These are phyloP conservation scores for Colletotrichum somersetense DNA, from an alignment of 2,329 filamentous ascomycete genomes.

Conservation along the genomic window DNA sequence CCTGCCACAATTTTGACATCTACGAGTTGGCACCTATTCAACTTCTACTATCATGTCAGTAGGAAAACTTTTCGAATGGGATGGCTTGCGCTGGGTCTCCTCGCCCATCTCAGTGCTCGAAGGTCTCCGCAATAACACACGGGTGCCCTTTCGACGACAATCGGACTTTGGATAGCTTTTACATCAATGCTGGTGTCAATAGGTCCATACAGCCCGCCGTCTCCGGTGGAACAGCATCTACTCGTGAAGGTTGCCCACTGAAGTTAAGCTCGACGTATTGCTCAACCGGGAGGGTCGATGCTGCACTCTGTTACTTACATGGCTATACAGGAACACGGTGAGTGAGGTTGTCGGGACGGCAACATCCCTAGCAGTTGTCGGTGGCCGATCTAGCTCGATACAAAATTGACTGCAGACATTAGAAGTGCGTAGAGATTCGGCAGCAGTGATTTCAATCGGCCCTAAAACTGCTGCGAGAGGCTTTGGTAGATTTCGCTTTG, in stretches of 20 bases:
- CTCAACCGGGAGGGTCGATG: no score
- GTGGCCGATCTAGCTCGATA: fast-evolving
- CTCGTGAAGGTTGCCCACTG: not conserved
- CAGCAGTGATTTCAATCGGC: not conserved
- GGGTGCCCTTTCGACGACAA: conserved; percentile 64
- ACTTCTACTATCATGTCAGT: not conserved
- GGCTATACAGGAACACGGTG: not conserved
- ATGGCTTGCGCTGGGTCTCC: conserved; percentile 54
- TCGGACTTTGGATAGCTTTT: conserved; percentile 68
- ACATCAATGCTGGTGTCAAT: conserved; percentile 59
- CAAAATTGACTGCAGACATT: no score
- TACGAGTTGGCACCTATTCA: conserved; percentile 45
- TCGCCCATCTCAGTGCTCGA: conserved; percentile 69
- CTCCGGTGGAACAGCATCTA: no score
- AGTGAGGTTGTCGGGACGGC: conserved; percentile 4
- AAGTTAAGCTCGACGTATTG: no score
- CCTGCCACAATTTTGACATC: conserved; percentile 57
- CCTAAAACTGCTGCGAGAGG: no score
- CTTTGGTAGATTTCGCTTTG: no score
- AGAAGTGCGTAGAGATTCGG: not conserved
- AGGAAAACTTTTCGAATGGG: not conserved
- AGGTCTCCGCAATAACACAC: conserved; percentile 72
- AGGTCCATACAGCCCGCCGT: conserved; percentile 55
- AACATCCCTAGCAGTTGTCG: not conserved
- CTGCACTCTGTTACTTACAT: not conserved